Evolutionary conservation across 257 asterid species (phyloP).

Genomic region (Henckelia pumila): DNA sequence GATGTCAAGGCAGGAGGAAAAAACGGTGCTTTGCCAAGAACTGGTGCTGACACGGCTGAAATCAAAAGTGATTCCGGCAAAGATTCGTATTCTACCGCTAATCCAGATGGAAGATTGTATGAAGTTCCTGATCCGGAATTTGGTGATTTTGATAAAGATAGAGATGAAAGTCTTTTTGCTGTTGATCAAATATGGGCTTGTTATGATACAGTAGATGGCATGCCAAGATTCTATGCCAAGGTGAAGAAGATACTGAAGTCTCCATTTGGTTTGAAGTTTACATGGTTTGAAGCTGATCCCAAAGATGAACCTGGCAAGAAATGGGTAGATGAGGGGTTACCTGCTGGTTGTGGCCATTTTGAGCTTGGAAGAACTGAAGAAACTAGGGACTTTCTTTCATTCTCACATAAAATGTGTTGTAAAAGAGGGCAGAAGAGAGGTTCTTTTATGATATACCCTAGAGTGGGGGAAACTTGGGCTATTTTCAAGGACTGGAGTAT

Average conservation of each 20-base stretch:
- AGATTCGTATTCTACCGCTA: conserved; percentile 14
- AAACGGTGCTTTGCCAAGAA: conserved; percentile 17
- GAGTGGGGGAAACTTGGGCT: conserved; percentile 64
- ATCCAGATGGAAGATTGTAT: conserved; percentile 5
- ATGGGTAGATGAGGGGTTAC: conserved; percentile 43
- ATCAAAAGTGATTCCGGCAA: conserved; percentile 28
- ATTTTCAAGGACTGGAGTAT: conserved; percentile 49
- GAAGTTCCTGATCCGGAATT: conserved; percentile 56
- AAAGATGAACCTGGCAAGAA: conserved; percentile 17
- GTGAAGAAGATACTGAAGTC: conserved; percentile 36
- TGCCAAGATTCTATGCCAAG: conserved; percentile 66
- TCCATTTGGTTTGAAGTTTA: conserved; percentile 47
- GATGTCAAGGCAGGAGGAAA: conserved; percentile 23
- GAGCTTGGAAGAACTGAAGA: conserved; percentile 29
- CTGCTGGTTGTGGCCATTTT: conserved; percentile 61
- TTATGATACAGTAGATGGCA: conserved; percentile 48
- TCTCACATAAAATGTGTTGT: conserved; percentile 51
- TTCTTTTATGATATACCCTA: conserved; percentile 39
- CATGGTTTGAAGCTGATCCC: conserved; percentile 57
- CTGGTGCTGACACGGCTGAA: conserved; percentile 21
- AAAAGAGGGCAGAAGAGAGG: conserved; percentile 35
- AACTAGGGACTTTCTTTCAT: conserved; percentile 22
- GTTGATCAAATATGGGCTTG: conserved; percentile 61
- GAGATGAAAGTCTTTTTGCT: conserved; percentile 35
- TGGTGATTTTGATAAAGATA: conserved; percentile 42